phyloP scores from a whole-genome alignment of 1,284 basidiomycete species.

The Sanguinoderma infundibulare region DNA sequence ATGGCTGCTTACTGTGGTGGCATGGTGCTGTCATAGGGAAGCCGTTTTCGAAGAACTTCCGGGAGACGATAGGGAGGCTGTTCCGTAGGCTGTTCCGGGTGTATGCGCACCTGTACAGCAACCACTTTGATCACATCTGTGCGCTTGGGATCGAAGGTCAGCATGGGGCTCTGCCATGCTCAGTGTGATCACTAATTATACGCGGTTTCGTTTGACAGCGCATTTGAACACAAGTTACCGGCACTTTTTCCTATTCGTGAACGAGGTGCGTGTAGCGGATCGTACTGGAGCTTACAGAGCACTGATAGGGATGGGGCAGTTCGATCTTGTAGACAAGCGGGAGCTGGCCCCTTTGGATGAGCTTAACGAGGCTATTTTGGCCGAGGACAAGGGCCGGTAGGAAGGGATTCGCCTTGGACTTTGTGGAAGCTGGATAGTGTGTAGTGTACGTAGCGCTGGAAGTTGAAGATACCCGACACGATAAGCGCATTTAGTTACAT shows the following conservation, averaged over 20 bases:
- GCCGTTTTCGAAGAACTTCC: conserved; percentile 92
- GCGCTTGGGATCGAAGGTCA: conserved; percentile 96
- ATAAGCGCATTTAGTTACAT: not conserved
- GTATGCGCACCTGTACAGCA: conserved; percentile 99
- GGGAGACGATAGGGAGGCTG: conserved; percentile 91
- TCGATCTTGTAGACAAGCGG: conserved; percentile 96
- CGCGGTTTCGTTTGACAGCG: conserved; percentile 52
- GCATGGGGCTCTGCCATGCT: conserved; percentile 15
- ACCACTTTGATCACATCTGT: conserved; percentile 99
- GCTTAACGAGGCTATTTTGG: conserved; percentile 93
- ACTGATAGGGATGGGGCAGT: conserved; percentile 51
- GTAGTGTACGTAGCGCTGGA: not conserved
- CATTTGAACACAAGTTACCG: conserved; percentile 99
- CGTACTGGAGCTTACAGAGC: not conserved
- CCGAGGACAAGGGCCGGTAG: conserved; percentile 75
- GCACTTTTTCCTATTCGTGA: conserved; percentile 97
- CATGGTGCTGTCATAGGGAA: no score
- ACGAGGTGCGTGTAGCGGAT: conserved; percentile 66
- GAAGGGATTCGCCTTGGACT: not conserved
- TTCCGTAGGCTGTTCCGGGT: conserved; percentile 93
- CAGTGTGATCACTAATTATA: conserved; percentile 4
- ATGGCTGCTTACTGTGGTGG: no score
- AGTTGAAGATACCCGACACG: not conserved
- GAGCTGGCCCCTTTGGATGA: conserved; percentile 96
- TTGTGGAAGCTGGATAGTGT: not conserved